Conservation (phyloP, 257 asterid genomes). For the Scutellaria barbata region DNA sequence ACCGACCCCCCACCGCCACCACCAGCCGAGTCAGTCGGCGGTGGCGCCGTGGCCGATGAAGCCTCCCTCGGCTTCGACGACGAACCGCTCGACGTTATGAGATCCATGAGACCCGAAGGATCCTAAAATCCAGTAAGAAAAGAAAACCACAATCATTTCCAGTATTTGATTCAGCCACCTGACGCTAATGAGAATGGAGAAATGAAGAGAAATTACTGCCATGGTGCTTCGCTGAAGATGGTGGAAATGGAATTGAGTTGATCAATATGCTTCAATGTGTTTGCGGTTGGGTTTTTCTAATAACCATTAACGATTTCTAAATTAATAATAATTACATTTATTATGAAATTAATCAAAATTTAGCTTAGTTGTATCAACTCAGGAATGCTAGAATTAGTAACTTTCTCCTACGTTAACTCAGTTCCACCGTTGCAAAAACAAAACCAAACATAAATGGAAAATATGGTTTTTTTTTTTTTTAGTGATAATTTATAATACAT, state of each 20-base stretch:
- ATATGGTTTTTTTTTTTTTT: too few species aligned
- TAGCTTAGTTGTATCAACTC: background rate
- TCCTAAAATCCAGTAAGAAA: constrained; percentile 46
- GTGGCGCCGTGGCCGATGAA: constrained; percentile 47
- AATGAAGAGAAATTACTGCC: constrained; percentile 34
- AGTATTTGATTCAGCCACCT: background rate
- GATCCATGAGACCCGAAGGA: constrained; percentile 84
- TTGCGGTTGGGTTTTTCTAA: background rate
- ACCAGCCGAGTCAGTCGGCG: constrained; percentile 47
- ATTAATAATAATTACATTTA: background rate
- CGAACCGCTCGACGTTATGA: constrained; percentile 73
- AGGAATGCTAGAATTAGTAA: background rate
- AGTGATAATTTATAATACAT: background rate
- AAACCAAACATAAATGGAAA: too few species aligned
- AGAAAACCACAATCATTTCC: background rate
- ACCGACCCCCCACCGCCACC: constrained; percentile 45
- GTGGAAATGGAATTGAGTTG: constrained; percentile 13
- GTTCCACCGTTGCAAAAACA: background rate
- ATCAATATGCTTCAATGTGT: background rate
- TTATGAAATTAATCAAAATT: background rate
- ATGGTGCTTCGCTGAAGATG: constrained; percentile 13
- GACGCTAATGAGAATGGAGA: background rate
- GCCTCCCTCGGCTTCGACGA: constrained; percentile 50
- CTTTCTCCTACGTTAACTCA: background rate
- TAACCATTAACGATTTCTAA: background rate